Evolutionary conservation across 2,329 filamentous ascomycete genomes (phyloP), one percentile per base, ranked within the genome.

Genomic region (Aspergillus sp.): DNA sequence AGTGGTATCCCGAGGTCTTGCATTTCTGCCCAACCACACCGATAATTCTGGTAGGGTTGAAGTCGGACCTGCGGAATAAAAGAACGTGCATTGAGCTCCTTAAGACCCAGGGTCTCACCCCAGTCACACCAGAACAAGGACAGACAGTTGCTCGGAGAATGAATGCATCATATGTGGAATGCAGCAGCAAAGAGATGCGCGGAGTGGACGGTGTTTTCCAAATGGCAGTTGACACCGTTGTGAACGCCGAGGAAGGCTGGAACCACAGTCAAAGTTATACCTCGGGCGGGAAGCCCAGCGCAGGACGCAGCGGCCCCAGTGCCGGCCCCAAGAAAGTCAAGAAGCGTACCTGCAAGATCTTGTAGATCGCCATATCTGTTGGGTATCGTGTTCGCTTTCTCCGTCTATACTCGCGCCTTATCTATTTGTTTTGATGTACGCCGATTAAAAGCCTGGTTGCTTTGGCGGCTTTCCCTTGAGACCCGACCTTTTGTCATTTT

Each of bases 1-100:
- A 98, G 95, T 99, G 95, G 95, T 99, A 97, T 73, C 95, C 95
- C 61, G 95, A 99, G 82, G 95, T 99, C 70, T 87, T 98, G 57
- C 95, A 99, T 79, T 99, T 99, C 83, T 98, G 95, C 80, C 95
- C 95, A 16, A 96, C 95, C 71, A 98, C 94, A 2, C 95, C 95
- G 24, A 88, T 99, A 65, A 90, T 99, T 73, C 90, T 99, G 57
- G 90, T 97, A 67, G 95, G 94, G 60, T 88, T 99, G 72, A 99
- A 99, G 80, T 97, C 94, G 24, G 95, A 99, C 78, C 88, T 99
- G 61, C 92, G 95, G 70, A 87, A 89, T 80, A 98, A 98, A 84
- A 90, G 91, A 78, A 94, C 92, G 55, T 98, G 95, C 79, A 96
- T 98, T 78, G 95, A 99, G 75, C 92, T 99, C 75, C 91, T 99